Base-by-base conservation (phyloP, 345 rosid genomes). In the Tarenaya hassleriana region DNA sequence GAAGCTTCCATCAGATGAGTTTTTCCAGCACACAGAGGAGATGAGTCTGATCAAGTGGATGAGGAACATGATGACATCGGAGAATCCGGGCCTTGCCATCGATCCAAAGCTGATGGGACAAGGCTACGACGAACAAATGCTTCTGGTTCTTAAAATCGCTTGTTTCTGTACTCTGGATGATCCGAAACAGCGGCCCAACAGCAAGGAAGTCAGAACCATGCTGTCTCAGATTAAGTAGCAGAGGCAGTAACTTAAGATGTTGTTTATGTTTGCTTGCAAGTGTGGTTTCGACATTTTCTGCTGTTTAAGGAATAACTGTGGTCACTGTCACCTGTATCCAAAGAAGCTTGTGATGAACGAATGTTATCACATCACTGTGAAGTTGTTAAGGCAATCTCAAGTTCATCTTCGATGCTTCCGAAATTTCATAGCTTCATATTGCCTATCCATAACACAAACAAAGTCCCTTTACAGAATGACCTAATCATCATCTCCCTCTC, bases 181-280 rank as follows among this genome's bases (percentile, higher is more conserved):
- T 44, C 86, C 95, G 0, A 84, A 81, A 72, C 75, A 84, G 51
- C 87, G 98, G 74, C 98, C 96, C 3, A 75, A 76, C 70, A 84
- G 94, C 50, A 92, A 77, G 73, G 84, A 88, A 42, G 86, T 68
- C 33, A 63, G 82, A 66, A 76, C 78, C 57, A 88, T 92, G 96
- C 40, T 88, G 64, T 50, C 73, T 34, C 94, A 84, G 53, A 79
- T 84, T 61, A 69, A 70, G 53, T 67, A 63, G 44, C 66, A 71
- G 60, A 3, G 33, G 52, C 14, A 47, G 4, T 48, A 32, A 5
- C 53, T 41, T 16, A n/a, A n/a, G n/a, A n/a, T n/a, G n/a, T n/a
- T 29, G 21, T 1, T 7, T 13, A 39, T 47, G 45, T 40, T 21
- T 66, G 40, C 56, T 34, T 52, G 11, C 41, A 39, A 17, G 19